Percentiles rank a stretch among this genome's conserved stretches.
These are phyloP conservation scores for Schizophyllum commune DNA, from an alignment of 1,284 basidiomycete genomes.

Conservation along the genomic window DNA sequence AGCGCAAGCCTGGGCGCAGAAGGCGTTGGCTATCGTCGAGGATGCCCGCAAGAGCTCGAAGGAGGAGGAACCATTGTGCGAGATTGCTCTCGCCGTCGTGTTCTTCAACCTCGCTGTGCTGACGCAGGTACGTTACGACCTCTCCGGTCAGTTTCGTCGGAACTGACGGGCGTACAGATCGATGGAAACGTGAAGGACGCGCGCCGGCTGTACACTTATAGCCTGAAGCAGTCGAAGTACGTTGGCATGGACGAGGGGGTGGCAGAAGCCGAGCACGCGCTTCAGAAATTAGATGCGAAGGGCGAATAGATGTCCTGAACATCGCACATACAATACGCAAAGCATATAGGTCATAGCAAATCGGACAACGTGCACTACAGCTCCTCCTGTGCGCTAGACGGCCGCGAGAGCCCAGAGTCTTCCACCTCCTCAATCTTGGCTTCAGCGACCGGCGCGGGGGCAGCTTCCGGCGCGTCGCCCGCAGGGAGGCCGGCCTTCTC, in stretches of 20 bases:
- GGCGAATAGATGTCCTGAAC: not conserved
- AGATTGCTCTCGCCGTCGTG: slow-evolving; percentile 48
- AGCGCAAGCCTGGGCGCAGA: slow-evolving; percentile 55
- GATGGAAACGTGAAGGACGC: not conserved
- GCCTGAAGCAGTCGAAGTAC: not conserved
- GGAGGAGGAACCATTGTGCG: slow-evolving; percentile 33
- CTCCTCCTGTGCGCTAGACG: not conserved
- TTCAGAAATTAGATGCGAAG: not conserved
- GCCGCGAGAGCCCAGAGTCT: not conserved
- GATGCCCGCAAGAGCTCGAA: slow-evolving; percentile 26
- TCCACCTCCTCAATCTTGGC: not conserved
- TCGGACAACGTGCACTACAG: not conserved
- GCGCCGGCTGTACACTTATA: not conserved
- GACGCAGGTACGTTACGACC: slow-evolving; percentile 24
- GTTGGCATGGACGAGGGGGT: not conserved
- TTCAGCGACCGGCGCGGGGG: not conserved
- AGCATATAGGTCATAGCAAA: not conserved
- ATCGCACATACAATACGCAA: not conserved
- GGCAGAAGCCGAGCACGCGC: not conserved
- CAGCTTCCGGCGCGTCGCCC: not conserved
- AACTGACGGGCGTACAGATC: not conserved
- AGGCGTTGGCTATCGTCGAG: slow-evolving; percentile 42
- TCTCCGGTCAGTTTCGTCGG: not conserved
- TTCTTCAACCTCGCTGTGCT: slow-evolving; percentile 54
- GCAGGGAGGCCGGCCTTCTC: not conserved